Evolutionary conservation across 2,329 filamentous ascomycete genomes (phyloP), one percentile per base, ranked within the genome.

Genomic region (Pyrenochaeta sp.): DNA sequence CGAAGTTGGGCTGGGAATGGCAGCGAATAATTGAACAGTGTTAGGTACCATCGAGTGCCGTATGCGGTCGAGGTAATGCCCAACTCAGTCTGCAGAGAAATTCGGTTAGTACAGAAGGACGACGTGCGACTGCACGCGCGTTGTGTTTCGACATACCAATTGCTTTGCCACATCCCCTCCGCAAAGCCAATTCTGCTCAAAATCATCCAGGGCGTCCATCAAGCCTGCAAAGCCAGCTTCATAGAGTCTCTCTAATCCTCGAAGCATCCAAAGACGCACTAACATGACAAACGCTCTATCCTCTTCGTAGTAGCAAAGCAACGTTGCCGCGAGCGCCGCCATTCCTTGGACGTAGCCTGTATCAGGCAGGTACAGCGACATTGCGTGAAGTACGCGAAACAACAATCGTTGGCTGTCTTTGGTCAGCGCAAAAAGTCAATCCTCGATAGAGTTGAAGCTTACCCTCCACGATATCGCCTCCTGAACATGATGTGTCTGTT

Each of bases 271-370:
- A 69, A 99, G 82, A 20, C 95, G 87, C n/a, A 96, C 93, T 48
- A 98, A 80, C 95, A 99, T 98, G 42, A 98, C 87, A 68, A 99
- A 99, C 5, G 91, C 88, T 65, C 87, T 87, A 75, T 97, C 95
- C 76, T 99, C 95, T 61, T 98, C 94, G 75, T 93, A 99, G 74
- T 99, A 99, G 72, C 94, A 97, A 6, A 99, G 85, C 17, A 99
- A 81, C 0, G 95, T 98, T 1, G 94, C 94, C 1, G 91, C 93
- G 33, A 98, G 81, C 18, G 92, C 91, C 14, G 94, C 95, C 95
- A 99, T 99, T 48, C 95, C 95, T 76, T 99, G 95, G 0, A 98
- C 95, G 74, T 99, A 99, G 23, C 95, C 95, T 5, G 91, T 95
- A 20, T 90, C 89, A 0, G 92, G 91, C 61, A 94, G 94, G 74